phyloP scores from a whole-genome alignment of 192 early-diverging fungal species.

The Coemansia asiatica region DNA sequence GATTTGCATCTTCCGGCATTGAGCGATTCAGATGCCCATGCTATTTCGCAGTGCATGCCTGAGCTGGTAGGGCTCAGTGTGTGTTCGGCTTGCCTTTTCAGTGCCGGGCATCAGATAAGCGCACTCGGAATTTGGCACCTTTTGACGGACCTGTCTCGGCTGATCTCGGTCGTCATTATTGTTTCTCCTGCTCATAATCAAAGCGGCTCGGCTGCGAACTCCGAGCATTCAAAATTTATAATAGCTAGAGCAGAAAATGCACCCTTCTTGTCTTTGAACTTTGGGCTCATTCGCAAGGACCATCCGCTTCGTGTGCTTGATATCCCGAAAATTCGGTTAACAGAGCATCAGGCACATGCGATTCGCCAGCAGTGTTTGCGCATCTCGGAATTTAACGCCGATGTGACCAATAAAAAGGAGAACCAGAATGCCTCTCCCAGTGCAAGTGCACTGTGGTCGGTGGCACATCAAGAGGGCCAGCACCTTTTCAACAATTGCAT shows the following conservation, averaged over 20 bases:
- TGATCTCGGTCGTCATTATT: background rate
- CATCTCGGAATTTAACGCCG: conserved; percentile 6
- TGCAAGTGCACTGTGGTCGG: conserved; percentile 3
- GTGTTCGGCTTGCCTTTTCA: conserved; percentile 4
- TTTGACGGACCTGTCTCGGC: conserved; percentile 10
- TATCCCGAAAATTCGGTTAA: conserved; percentile 14
- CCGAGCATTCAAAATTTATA: background rate
- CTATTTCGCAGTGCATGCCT: conserved; percentile 16
- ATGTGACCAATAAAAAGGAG: background rate
- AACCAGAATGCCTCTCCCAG: background rate
- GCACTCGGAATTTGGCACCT: conserved; percentile 22
- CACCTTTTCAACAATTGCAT: background rate
- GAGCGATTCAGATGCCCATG: conserved; percentile 12
- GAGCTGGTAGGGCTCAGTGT: conserved; percentile 12
- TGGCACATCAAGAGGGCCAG: background rate
- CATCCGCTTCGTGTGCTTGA: conserved; percentile 17
- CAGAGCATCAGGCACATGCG: conserved; percentile 10
- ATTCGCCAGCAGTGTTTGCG: conserved; percentile 24
- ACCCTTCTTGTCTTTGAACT: conserved; percentile 8
- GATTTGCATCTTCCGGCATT: conserved; percentile 17
- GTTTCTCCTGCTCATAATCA: background rate
- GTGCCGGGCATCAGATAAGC: conserved; percentile 4
- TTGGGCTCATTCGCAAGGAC: conserved; percentile 12
- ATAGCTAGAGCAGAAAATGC: too few species aligned
- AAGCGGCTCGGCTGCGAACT: background rate